Base-by-base conservation (phyloP, 805 yeast genomes). In the Candida germanica region DNA sequence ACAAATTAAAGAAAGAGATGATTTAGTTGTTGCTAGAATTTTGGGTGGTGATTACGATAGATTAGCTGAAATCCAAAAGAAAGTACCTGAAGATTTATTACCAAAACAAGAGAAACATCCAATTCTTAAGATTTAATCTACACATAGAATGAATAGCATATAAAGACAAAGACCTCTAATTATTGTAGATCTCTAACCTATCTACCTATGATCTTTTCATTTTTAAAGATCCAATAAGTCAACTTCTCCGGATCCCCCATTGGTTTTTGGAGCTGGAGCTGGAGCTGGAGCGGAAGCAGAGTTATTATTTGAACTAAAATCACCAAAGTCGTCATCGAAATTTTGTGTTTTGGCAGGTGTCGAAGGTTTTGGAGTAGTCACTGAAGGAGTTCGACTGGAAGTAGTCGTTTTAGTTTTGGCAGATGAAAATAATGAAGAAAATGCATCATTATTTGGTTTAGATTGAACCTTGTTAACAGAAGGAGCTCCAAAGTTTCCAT, bases 1-100 rank as follows among this genome's bases (percentile, higher is more conserved):
- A 43, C 85, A 79, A 54, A 68, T 76, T 44, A 72, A 71, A 54
- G 77, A 75, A 55, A 75, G 86, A 57, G 95, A 86, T 59, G 84
- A 79, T 47, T 68, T 83, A 51, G 81, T 86, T 43, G 80, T 87
- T 47, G 91, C 87, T 49, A 74, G 93, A 58, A 83, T 86, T 48
- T 71, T 86, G 53, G 75, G 80, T 40, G 95, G 95, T 42, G 93
- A 87, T 56, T 86, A 87, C 63, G 95, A 86, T 62, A 79, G 70
- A 51, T 66, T 80, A 51, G 72, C 78, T 19, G 75, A 74, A 36
- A 66, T 80, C 53, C 77, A 75, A 65, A 66, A 69, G 52, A 75
- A 73, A 44, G 45, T 59, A 44, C 69, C 72, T 25, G 49, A 45
- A 21, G 69, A 60, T 47, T 59, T 66, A 49, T 44, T 60, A 36